These are phyloP conservation scores for Kwoniella europaea DNA, from an alignment of 768 basidiomycete species.

Conservation along the genomic window DNA sequence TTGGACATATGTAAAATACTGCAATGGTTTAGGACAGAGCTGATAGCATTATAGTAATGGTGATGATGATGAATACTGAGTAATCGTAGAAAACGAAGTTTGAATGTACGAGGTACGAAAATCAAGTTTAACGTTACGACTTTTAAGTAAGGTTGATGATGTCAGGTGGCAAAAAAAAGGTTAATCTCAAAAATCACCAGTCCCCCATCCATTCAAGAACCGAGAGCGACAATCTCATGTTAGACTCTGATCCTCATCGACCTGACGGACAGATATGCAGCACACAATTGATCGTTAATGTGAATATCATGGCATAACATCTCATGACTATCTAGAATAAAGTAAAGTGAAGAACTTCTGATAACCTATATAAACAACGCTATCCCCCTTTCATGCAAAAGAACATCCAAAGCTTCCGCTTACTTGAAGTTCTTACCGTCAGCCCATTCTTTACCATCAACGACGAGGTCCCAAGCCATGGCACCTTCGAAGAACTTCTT, in stretches of 20 bases:
- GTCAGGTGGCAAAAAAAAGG: not conserved
- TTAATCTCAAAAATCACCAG: not conserved
- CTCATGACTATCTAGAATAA: constrained; percentile 2
- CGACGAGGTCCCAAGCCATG: constrained; percentile 88
- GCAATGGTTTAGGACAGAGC: too few species aligned
- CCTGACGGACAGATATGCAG: too few species aligned
- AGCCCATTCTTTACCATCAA: constrained; percentile 86
- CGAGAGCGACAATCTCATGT: too few species aligned
- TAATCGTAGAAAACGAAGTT: not conserved
- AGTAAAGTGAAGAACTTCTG: not conserved
- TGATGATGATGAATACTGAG: not conserved
- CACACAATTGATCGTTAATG: not conserved
- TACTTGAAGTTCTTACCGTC: constrained; percentile 64
- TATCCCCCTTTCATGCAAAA: not conserved
- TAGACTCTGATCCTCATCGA: too few species aligned
- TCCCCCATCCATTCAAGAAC: too few species aligned
- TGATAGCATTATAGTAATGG: not conserved
- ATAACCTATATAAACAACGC: constrained; percentile 8
- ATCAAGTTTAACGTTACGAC: too few species aligned
- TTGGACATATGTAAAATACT: too few species aligned
- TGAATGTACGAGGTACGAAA: not conserved
- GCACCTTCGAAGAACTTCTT: constrained; percentile 91
- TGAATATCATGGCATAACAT: constrained; percentile 17
- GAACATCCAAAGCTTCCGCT: not conserved
- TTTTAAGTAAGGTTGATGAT: not conserved